Percentiles rank a stretch among this genome's conserved stretches.
Evolutionary conservation across 2,329 filamentous ascomycete species (phyloP).

Genomic region (Fusarium sp.): DNA sequence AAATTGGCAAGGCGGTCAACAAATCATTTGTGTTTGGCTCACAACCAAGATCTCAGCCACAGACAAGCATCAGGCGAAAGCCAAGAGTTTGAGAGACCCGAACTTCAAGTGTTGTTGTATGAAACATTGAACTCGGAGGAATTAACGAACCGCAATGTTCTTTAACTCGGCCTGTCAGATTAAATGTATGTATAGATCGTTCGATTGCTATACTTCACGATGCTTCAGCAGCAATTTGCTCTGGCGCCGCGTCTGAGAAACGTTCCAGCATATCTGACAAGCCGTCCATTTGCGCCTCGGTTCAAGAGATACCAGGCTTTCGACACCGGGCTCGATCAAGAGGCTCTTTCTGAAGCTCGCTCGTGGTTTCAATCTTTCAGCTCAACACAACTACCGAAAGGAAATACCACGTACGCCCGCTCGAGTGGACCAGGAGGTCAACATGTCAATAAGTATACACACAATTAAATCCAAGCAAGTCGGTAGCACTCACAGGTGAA

Average conservation of each 20-base stretch:
- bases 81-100: conserved; percentile 8
- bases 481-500: conserved; percentile 53
- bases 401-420: conserved; percentile 63
- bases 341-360: conserved; percentile 61
- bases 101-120: background rate
- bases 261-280: background rate
- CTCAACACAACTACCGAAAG: conserved; percentile 56
- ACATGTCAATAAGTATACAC: conserved; percentile 69
- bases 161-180: background rate
- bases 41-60: conserved; percentile 24
- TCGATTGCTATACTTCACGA: background rate
- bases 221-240: conserved; percentile 24
- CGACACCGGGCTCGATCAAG: conserved; percentile 60
- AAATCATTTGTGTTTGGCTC: conserved; percentile 33
- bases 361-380: conserved; percentile 60
- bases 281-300: conserved; percentile 23
- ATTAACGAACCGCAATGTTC: background rate
- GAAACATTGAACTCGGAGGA: background rate
- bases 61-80: conserved; percentile 5
- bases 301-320: conserved; percentile 57
- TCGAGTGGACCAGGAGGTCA: conserved; percentile 70
- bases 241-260: background rate
- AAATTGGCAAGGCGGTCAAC: conserved; percentile 39
- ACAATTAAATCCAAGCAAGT: conserved; percentile 44
- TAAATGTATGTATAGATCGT: background rate